These are phyloP conservation scores for Hypsizygus marmoreus DNA, from an alignment of 768 basidiomycete genomes.

Conservation along the genomic window DNA sequence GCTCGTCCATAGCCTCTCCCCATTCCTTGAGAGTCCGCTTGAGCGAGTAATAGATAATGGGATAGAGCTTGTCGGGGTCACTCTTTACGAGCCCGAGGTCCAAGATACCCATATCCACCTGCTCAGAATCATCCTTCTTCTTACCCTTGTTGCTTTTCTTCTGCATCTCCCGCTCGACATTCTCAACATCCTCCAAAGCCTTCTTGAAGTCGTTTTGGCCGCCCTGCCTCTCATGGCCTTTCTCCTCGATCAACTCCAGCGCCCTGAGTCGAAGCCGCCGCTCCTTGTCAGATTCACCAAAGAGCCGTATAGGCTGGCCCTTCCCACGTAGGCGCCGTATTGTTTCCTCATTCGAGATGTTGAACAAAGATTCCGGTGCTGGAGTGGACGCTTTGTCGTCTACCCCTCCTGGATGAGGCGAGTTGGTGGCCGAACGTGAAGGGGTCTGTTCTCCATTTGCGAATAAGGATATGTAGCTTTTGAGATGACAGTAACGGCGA, in stretches of 20 bases:
- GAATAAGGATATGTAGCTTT: conserved; percentile 31
- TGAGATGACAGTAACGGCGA: conserved; percentile 10
- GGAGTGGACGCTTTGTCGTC: conserved; percentile 46
- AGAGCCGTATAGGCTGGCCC: conserved; percentile 92
- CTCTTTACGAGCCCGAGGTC: conserved; percentile 83
- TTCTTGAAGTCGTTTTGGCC: conserved; percentile 96
- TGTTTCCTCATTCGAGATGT: conserved; percentile 92
- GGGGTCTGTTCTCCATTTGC: conserved; percentile 50
- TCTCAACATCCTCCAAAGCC: conserved; percentile 86
- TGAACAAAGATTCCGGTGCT: conserved; percentile 63
- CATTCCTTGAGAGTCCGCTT: conserved; percentile 94
- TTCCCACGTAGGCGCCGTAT: conserved; percentile 86
- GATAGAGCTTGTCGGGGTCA: conserved; percentile 94
- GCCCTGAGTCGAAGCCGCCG: conserved; percentile 87
- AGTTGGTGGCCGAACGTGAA: conserved; percentile 42
- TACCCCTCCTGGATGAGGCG: conserved; percentile 34
- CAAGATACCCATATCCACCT: conserved; percentile 57
- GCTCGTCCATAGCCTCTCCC: conserved; percentile 92
- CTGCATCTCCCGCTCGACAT: conserved; percentile 65
- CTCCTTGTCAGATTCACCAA: conserved; percentile 95
- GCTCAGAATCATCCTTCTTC: conserved; percentile 65
- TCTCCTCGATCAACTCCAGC: conserved; percentile 93
- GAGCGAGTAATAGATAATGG: conserved; percentile 93
- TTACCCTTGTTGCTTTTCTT: conserved; percentile 60
- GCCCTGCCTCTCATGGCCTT: conserved; percentile 72